These are phyloP conservation scores for Starmerella bacillaris DNA, from an alignment of 805 yeast species.

Conservation along the genomic window DNA sequence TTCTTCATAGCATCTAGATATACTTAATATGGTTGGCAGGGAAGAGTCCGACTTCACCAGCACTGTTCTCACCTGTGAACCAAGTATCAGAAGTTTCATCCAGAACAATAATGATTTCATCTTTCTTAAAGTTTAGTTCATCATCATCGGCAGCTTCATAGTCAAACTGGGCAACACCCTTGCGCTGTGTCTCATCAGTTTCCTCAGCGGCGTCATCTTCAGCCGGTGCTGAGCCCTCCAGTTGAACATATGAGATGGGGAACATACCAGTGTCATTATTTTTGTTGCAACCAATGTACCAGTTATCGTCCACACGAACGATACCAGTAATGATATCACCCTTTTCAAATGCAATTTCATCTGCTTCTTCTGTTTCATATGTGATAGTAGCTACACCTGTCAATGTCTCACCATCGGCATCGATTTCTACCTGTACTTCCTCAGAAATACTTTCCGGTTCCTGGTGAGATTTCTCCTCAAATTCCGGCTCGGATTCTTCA, in stretches of 20 bases:
- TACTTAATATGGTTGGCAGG: slow-evolving; percentile 88
- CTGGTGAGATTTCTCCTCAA: slow-evolving; percentile 17
- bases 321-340: slow-evolving; percentile 52
- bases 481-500: background rate
- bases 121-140: slow-evolving; percentile 70
- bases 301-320: slow-evolving; percentile 54
- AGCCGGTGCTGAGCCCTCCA: slow-evolving; percentile 17
- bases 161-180: slow-evolving; percentile 41
- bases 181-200: slow-evolving; percentile 15
- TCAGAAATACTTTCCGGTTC: slow-evolving; percentile 11
- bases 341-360: slow-evolving; percentile 48
- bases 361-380: slow-evolving; percentile 60
- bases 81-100: slow-evolving; percentile 88
- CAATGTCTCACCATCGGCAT: too few species aligned
- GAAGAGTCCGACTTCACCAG: slow-evolving; percentile 69
- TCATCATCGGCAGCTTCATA: slow-evolving; percentile 88
- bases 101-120: slow-evolving; percentile 62
- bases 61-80: slow-evolving; percentile 72
- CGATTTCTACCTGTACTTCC: slow-evolving; percentile 7
- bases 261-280: slow-evolving; percentile 70
- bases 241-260: slow-evolving; percentile 71
- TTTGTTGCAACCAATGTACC: slow-evolving; percentile 76
- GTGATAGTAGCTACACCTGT: slow-evolving; percentile 48
- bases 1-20: too few species aligned
- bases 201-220: slow-evolving; percentile 13